Evolutionary conservation across 2,329 filamentous ascomycete genomes (phyloP), one percentile per base, ranked within the genome.

Genomic region (Neonectria neomacrospora): DNA sequence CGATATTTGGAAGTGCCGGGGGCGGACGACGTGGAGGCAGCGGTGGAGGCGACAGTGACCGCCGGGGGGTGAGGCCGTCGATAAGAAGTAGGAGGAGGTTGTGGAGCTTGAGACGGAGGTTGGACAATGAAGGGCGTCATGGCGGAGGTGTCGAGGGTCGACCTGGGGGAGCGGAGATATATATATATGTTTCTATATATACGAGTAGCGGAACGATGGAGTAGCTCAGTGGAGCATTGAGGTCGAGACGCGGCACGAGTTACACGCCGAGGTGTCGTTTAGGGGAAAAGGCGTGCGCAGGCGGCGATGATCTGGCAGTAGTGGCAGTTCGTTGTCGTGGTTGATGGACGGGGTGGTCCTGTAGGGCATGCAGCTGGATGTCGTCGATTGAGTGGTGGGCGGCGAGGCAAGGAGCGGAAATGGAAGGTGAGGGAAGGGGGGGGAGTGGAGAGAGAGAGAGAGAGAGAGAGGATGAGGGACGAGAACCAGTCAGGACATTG

Each of bases 151-250:
- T 58, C 50, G 53, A 60, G 42, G 53, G 45, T 48, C 39, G 62
- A 59, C 50, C 61, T 61, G 53, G 69, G 53, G 20, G 37, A 63
- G 63, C 55, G 51, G 53, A 55, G 54, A 66, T 65, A 67, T 70
- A 70, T 70, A 65, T 39, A 55, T 54, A 51, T 30, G 65, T 70
- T 69, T 70, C 68, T 67, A 65, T 34, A 55, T 47, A 51, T 30
- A 39, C 14, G 53, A 64, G 63, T 64, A 58, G 63, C 67, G 68
- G 61, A 60, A 9, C 20, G 64, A 63, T 57, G 61, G 65, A 58
- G 67, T 70, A 58, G 54, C 53, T 69, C 63, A 66, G 69, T 68
- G 70, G 71, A 64, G 69, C 69, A 73, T 72, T 71, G 65, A 63
- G 57, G 54, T 48, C 23, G 55, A 54, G 54, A 59, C 66, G 61